Evolutionary conservation across 768 basidiomycete species (phyloP).

Genomic region (Chalciporus pseudorubinellus): DNA sequence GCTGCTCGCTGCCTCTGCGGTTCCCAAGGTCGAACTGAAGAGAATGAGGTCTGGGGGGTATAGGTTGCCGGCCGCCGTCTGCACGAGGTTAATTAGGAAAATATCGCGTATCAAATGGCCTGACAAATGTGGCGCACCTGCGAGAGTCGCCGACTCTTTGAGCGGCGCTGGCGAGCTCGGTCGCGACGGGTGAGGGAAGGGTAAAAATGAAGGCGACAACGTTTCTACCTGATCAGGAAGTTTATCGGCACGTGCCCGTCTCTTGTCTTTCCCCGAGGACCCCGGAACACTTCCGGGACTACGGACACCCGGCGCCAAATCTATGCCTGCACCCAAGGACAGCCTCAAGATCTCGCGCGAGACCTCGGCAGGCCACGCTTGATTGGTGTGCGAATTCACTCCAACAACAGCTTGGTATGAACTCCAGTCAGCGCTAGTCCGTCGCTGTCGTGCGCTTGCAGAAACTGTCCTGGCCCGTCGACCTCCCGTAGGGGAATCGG

Average conservation of each 20-base stretch:
- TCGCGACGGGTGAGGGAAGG: conserved; percentile 29
- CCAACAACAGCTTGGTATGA: conserved; percentile 44
- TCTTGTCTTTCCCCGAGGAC: conserved; percentile 18
- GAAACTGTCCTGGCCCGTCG: conserved; percentile 31
- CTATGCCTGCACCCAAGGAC: conserved; percentile 37
- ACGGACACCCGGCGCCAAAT: background rate
- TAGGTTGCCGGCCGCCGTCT: conserved; percentile 19
- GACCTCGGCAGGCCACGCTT: conserved; percentile 57
- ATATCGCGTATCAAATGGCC: background rate
- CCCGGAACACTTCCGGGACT: conserved; percentile 18
- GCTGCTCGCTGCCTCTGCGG: conserved; percentile 14
- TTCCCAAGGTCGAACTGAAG: conserved; percentile 19
- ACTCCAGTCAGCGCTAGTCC: conserved; percentile 59
- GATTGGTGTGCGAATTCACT: conserved; percentile 29
- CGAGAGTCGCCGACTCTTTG: conserved; percentile 26
- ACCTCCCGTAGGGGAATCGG: conserved; percentile 1
- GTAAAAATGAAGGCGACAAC: conserved; percentile 27
- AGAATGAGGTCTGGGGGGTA: conserved; percentile 17
- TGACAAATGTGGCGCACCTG: conserved; percentile 14
- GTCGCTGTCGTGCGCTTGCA: conserved; percentile 39
- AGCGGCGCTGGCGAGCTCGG: conserved; percentile 14
- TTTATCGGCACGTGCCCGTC: conserved; percentile 21
- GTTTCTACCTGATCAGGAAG: conserved; percentile 15
- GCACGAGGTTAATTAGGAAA: background rate
- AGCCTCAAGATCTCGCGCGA: conserved; percentile 54